Evolutionary conservation across 2,329 filamentous ascomycete genomes (phyloP), one percentile per base, ranked within the genome.

Genomic region (Coniosporium tulheliwenetii): DNA sequence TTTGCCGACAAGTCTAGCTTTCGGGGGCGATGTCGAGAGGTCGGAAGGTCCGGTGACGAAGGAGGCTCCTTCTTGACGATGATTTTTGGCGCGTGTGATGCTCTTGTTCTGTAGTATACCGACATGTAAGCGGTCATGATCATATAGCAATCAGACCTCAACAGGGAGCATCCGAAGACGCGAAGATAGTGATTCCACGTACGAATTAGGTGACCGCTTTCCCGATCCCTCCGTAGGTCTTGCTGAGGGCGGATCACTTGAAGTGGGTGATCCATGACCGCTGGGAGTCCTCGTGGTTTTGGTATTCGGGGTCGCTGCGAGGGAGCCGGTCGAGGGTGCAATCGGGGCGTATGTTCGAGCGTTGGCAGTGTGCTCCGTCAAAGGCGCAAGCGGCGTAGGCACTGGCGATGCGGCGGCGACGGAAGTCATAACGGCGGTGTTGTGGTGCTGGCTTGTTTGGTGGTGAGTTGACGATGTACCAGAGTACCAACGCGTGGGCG

Each of bases 1-100:
- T 60, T 63, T 5, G 63, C 3, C 46, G 83, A 84, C 30, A 93
- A 71, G 58, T 91, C 83, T 43, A 93, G 71, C 54, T 77, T 80
- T 53, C 81, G 75, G 10, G 84, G 84, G 43, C 84, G 74, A 53
- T 85, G 84, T 39, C 83, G 75, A 41, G 81, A 74, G 44, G 77
- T 74, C 40, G 77, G 70, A 53, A 91, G 75, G 47, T 81, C 81
- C 41, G 89, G 89, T 37, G 89, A 95, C 35, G 81, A 66, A 26
- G 19, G 19, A 10, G 87, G 87, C 61, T 98, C 91, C 63, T 95
- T 95, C 70, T 96, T 96, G 44, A 98, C 87, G 48, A 93, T 73
- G 47, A 95, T 93, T 64, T 85, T 87, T 34, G 84, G 83, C 44
- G 70, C 63, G 37, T 64, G 55, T 39, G 69, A 59, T 59, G 65